Evolutionary conservation across 1,139 yeast species (phyloP).

Genomic region (Candida glucosophila): DNA sequence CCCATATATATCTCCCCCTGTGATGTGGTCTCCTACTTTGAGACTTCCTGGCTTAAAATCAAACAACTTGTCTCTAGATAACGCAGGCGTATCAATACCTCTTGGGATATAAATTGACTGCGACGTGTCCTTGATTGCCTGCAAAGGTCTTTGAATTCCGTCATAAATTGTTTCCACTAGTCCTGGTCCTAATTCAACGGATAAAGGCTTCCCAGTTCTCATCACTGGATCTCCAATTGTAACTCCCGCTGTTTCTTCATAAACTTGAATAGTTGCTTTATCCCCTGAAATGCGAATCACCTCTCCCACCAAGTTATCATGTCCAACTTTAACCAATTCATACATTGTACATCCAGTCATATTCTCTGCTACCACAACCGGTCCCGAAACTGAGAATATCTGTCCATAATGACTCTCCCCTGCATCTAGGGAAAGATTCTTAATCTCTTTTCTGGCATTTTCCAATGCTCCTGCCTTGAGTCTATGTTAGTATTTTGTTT

Average conservation of each 20-base stretch:
- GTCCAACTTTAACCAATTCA: constrained; percentile 96
- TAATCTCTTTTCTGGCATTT: constrained; percentile 90
- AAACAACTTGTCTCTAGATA: constrained; percentile 72
- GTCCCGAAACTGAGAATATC: constrained; percentile 93
- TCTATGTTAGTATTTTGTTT: constrained; percentile 11
- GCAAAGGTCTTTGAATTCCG: constrained; percentile 98
- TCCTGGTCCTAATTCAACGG: constrained; percentile 98
- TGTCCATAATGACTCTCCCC: constrained; percentile 77
- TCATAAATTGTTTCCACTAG: constrained; percentile 97
- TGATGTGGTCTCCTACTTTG: constrained; percentile 92
- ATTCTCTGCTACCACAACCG: constrained; percentile 94
- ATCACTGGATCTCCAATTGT: constrained; percentile 98
- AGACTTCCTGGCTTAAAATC: constrained; percentile 75
- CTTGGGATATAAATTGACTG: constrained; percentile 95
- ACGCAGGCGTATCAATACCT: constrained; percentile 95
- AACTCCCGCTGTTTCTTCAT: constrained; percentile 98
- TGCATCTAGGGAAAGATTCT: constrained; percentile 70
- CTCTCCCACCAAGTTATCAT: constrained; percentile 93
- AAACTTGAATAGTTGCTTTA: constrained; percentile 96
- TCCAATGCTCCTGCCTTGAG: constrained; percentile 89
- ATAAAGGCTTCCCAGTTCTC: constrained; percentile 95
- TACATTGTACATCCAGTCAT: constrained; percentile 99
- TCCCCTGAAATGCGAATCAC: constrained; percentile 94
- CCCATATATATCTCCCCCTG: constrained; percentile 98
- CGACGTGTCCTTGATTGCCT: constrained; percentile 77